These are phyloP conservation scores for Physcomitrellopsis africana DNA, from an alignment of 225 moss, liverwort and hornwort species.

Conservation along the genomic window DNA sequence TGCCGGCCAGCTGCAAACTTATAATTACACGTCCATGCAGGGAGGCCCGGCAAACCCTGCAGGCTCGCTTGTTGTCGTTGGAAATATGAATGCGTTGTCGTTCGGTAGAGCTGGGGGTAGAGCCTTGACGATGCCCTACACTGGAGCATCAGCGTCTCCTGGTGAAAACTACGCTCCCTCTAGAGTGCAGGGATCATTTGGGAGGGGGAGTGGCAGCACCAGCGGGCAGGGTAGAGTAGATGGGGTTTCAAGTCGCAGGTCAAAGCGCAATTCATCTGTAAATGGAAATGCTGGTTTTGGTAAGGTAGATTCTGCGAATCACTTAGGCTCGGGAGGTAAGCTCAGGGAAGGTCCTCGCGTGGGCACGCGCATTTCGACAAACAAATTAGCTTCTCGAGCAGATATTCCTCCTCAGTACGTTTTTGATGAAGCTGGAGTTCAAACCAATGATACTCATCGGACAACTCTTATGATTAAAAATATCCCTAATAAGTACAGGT, in stretches of 20 bases:
- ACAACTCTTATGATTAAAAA: slow-evolving; percentile 98
- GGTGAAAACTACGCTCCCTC: slow-evolving; percentile 36
- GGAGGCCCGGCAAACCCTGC: slow-evolving; percentile 47
- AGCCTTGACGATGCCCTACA: slow-evolving; percentile 31
- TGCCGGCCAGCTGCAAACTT: slow-evolving; percentile 49
- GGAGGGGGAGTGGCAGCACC: slow-evolving; percentile 32
- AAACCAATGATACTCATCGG: slow-evolving; percentile 57
- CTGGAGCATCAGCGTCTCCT: slow-evolving; percentile 46
- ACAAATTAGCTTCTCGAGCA: slow-evolving; percentile 63
- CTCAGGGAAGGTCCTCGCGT: slow-evolving; percentile 73
- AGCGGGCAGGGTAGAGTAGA: slow-evolving; percentile 52
- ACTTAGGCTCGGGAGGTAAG: slow-evolving; percentile 41
- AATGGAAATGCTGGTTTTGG: slow-evolving; percentile 41
- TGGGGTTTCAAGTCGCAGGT: slow-evolving; percentile 58
- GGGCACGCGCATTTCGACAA: slow-evolving; percentile 64
- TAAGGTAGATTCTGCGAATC: slow-evolving; percentile 30
- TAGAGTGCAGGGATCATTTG: slow-evolving; percentile 32
- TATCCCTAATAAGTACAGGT: slow-evolving; percentile 98
- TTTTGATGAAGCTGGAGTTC: slow-evolving; percentile 68
- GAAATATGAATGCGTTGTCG: slow-evolving; percentile 42
- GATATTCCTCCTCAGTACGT: slow-evolving; percentile 68
- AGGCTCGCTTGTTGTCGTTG: slow-evolving; percentile 49
- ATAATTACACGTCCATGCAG: slow-evolving; percentile 52
- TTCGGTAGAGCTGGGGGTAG: slow-evolving; percentile 53
- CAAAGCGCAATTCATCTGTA: slow-evolving; percentile 38